Conservation (phyloP, 2,329 filamentous ascomycete species). For the Aspergillus felis region DNA sequence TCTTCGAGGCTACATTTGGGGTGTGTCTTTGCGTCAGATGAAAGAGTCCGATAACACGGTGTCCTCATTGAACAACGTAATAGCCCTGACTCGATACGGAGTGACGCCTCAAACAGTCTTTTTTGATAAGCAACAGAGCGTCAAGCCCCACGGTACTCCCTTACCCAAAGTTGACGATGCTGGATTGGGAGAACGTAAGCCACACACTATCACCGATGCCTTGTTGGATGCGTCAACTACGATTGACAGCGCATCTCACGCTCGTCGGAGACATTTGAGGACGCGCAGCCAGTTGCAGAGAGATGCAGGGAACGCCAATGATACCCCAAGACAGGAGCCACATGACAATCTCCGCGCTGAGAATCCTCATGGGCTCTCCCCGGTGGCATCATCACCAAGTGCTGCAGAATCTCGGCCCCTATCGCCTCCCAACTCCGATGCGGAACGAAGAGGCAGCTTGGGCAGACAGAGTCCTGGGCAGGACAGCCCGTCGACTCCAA, state of each 20-base stretch:
- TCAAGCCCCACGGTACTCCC: conserved; percentile 37
- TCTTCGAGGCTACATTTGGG: conserved; percentile 87
- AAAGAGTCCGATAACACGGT: conserved; percentile 43
- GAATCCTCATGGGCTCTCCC: conserved; percentile 28
- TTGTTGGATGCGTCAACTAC: conserved; percentile 87
- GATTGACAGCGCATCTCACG: conserved; percentile 62
- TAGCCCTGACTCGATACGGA: conserved; percentile 69
- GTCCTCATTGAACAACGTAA: conserved; percentile 62
- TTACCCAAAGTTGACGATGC: conserved; percentile 24
- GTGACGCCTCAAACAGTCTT: conserved; percentile 86
- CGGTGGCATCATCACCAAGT: conserved; percentile 35
- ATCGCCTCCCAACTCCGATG: conserved; percentile 32
- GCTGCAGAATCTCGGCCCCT: conserved; percentile 28
- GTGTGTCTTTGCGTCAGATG: conserved; percentile 68
- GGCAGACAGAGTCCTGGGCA: conserved; percentile 24
- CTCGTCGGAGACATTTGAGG: conserved; percentile 40
- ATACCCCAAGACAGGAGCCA: conserved; percentile 16
- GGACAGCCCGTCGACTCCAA: conserved; percentile 28
- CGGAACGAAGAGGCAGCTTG: conserved; percentile 28
- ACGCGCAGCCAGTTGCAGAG: conserved; percentile 40
- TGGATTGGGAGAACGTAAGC: conserved; percentile 39
- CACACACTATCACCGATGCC: conserved; percentile 84
- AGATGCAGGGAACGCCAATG: conserved; percentile 18
- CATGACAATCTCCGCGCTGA: conserved; percentile 22
- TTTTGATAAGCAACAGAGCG: conserved; percentile 71